Percentiles rank a stretch among this genome's conserved stretches.
phyloP scores from a whole-genome alignment of 768 basidiomycete genomes.

The Cystofilobasidium macerans region DNA sequence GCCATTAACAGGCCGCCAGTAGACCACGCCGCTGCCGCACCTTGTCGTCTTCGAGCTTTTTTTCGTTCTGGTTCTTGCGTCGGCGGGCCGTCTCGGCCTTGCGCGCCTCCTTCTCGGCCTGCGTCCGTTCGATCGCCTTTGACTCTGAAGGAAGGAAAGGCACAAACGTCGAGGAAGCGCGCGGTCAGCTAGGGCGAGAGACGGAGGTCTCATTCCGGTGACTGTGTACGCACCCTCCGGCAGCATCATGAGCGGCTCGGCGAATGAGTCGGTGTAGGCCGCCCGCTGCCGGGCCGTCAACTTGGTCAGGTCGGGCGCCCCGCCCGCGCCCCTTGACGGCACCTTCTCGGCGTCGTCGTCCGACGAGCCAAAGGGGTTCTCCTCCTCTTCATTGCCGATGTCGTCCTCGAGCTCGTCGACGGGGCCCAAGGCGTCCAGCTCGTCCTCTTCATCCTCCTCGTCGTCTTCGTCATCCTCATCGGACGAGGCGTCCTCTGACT shows the following conservation, averaged over 20 bases:
- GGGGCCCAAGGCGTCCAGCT: too few species aligned
- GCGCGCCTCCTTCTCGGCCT: conserved; percentile 16
- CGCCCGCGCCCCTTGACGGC: not conserved
- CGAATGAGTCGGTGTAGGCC: conserved; percentile 8
- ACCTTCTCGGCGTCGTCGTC: conserved; percentile 3
- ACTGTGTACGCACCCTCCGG: conserved; percentile 12
- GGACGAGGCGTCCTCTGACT: conserved; percentile 5
- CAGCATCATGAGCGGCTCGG: conserved; percentile 17
- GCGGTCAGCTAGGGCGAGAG: not conserved
- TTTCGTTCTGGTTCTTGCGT: conserved; percentile 19
- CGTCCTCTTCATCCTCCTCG: conserved; percentile 15
- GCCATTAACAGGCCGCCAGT: not conserved
- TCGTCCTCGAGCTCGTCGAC: not conserved
- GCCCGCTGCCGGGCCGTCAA: conserved; percentile 20
- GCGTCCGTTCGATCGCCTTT: conserved; percentile 7
- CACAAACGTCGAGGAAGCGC: not conserved
- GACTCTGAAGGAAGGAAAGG: not conserved
- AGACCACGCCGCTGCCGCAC: too few species aligned
- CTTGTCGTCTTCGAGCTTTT: conserved; percentile 23
- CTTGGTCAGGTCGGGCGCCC: conserved; percentile 2
- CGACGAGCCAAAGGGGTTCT: conserved; percentile 6
- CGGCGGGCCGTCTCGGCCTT: conserved; percentile 13
- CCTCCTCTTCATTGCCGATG: conserved; percentile 2
- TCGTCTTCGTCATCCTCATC: not conserved
- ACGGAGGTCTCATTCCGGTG: too few species aligned